A percentile compares a stretch with the other conserved stretches of the same genome.
Evolutionary conservation across 164 flowering plant genomes (phyloP).

Genomic region (Kalanchoe fedtschenkoi): DNA sequence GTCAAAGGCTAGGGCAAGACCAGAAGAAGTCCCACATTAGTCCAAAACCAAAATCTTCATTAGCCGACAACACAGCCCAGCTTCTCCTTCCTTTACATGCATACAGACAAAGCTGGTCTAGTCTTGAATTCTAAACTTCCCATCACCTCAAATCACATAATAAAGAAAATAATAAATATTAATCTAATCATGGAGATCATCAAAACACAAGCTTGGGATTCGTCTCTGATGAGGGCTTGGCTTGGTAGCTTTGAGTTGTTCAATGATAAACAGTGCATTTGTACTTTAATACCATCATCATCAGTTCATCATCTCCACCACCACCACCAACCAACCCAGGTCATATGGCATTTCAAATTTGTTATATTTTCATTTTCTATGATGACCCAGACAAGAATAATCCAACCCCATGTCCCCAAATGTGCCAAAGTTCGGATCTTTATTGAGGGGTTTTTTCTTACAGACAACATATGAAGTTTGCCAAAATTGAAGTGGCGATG

Average conservation of each 20-base stretch:
- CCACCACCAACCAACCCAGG: neutral
- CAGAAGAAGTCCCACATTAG: neutral
- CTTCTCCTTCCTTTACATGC: conserved; percentile 1
- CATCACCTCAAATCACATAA: neutral
- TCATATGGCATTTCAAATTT: neutral
- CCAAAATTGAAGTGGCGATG: conserved; percentile 6
- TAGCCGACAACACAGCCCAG: conserved; percentile 4
- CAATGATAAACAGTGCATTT: conserved; percentile 2
- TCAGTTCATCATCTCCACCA: neutral
- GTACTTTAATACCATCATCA: neutral
- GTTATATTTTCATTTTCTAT: neutral
- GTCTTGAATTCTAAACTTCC: neutral
- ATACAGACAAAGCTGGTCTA: neutral
- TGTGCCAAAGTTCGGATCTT: neutral
- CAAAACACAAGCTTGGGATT: conserved; percentile 4
- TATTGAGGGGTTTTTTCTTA: neutral
- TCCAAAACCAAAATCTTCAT: neutral
- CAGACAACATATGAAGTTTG: neutral
- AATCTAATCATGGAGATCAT: conserved; percentile 2
- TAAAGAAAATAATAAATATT: neutral
- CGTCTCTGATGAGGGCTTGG: too few relatives aligned
- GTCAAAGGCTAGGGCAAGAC: neutral
- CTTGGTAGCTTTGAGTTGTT: neutral
- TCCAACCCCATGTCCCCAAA: neutral
- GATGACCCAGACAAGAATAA: conserved; percentile 3